phyloP scores from a whole-genome alignment of 164 flowering plant genomes.

The Piper betle region DNA sequence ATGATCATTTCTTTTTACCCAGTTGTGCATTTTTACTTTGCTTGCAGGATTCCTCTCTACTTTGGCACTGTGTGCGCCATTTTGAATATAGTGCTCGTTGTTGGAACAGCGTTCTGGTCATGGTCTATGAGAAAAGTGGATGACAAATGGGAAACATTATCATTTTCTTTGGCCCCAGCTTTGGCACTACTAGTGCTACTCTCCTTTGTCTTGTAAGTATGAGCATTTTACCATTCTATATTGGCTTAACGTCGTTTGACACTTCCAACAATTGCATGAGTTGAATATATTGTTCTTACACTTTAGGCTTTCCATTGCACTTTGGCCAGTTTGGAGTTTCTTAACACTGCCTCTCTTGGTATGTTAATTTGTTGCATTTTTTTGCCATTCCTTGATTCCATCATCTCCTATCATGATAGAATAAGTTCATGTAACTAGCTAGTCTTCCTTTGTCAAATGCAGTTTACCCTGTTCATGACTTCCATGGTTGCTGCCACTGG shows the following conservation, averaged over 20 bases:
- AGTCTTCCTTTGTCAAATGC: no score
- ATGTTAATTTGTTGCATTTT: conserved; percentile 2
- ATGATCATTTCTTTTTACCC: neutral
- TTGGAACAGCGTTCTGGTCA: conserved; percentile 39
- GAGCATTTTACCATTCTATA: neutral
- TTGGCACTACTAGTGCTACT: conserved; percentile 43
- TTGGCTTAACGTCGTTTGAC: no score
- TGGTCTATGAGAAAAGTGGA: conserved; percentile 45
- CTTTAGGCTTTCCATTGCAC: conserved; percentile 57
- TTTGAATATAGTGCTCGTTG: conserved; percentile 33
- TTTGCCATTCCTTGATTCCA: neutral
- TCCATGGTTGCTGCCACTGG: no score
- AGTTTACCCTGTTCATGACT: no score
- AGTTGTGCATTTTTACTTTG: neutral
- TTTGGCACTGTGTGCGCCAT: conserved; percentile 46
- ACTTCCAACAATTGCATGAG: no score
- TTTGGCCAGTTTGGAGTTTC: conserved; percentile 93
- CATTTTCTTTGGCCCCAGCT: conserved; percentile 45
- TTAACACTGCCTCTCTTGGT: conserved; percentile 84
- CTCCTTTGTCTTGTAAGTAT: conserved; percentile 68
- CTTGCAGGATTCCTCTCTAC: conserved; percentile 55
- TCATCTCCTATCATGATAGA: neutral
- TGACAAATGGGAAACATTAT: conserved; percentile 55
- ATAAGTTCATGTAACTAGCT: no score
- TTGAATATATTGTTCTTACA: no score